Conservation (phyloP, 768 basidiomycete genomes). For the Chalciporus sphaerocephalus region DNA sequence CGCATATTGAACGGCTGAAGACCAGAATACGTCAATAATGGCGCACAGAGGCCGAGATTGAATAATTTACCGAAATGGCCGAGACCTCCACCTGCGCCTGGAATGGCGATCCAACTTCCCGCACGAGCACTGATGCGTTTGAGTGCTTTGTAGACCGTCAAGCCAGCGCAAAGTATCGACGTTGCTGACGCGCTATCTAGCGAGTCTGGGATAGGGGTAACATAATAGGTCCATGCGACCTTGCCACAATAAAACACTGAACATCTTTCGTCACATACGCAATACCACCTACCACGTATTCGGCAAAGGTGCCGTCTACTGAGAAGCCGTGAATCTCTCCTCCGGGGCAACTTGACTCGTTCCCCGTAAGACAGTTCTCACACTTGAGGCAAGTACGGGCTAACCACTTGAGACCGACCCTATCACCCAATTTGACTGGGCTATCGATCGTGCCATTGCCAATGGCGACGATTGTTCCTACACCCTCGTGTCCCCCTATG, state of each 20-base stretch:
- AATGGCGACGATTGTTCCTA: slow-evolving; percentile 43
- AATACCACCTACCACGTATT: slow-evolving; percentile 32
- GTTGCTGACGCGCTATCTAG: slow-evolving; percentile 40
- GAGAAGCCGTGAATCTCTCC: slow-evolving; percentile 31
- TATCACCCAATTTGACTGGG: slow-evolving; percentile 34
- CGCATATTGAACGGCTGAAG: slow-evolving; percentile 44
- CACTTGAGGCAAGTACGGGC: slow-evolving; percentile 39
- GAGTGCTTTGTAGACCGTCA: slow-evolving; percentile 47
- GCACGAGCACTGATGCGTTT: slow-evolving; percentile 32
- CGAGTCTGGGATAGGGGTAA: slow-evolving; percentile 43
- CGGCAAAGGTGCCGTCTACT: slow-evolving; percentile 42
- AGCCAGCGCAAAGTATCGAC: slow-evolving; percentile 42
- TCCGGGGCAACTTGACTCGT: slow-evolving; percentile 27
- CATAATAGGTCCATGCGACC: slow-evolving; percentile 35
- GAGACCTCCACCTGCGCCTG: slow-evolving; percentile 40
- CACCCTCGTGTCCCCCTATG: slow-evolving; percentile 47
- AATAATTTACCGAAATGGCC: slow-evolving; percentile 36
- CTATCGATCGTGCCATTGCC: slow-evolving; percentile 31
- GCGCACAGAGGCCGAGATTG: no score
- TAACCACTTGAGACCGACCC: slow-evolving; percentile 44
- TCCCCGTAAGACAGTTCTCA: slow-evolving; percentile 36
- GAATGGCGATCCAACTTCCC: slow-evolving; percentile 40
- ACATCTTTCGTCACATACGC: background rate
- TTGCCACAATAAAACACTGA: slow-evolving; percentile 6
- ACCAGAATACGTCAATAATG: no score